Evolutionary conservation across 2,329 filamentous ascomycete species (phyloP), one percentile per base, ranked within the genome.

Genomic region (Gnomoniopsis smithogilvyi): DNA sequence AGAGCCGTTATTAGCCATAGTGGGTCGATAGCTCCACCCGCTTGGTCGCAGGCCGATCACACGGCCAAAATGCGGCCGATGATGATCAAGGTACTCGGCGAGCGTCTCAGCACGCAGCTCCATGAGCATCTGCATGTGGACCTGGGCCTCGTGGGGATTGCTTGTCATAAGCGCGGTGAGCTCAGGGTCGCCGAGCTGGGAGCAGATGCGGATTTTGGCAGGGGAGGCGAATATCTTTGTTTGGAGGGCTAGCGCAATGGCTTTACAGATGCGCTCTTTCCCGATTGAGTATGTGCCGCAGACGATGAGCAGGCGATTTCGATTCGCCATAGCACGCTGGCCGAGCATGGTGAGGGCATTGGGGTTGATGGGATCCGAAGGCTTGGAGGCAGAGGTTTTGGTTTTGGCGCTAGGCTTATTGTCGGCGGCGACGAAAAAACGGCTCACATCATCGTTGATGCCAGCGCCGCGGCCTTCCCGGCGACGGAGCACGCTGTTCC

Each of bases 211-310:
- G 70, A 92, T 89, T 75, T 99, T 99, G 55, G 83, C 80, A 0
- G 92, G 79, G 1, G 91, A 86, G 0, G 94, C 94, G 69, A 89
- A 99, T 63, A 99, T 98, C 69, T 96, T 96, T 65, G 88, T 91
- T 43, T 86, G 80, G 2, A 99, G 80, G 0, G 93, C 93, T 66
- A 88, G 85, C 3, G 95, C 95, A 64, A 99, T 96, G 47, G 92
- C 93, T 34, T 96, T 80, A 70, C 94, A 98, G 64, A 99, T 93
- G 45, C 93, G 89, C 73, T 99, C 95, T 75, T 99, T 99, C 69
- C 95, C 95, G 67, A 99, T 99, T 66, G 90, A 96, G 75, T 99
- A 99, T 0, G 95, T 99, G 48, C 95, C 95, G 62, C 96, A 96
- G 7, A 99, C 85, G 6, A 99, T 91, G 0, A 99, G 82, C 2